Conservation (phyloP, 192 early-diverging fungal species). For the Allomyces macrogynus region DNA sequence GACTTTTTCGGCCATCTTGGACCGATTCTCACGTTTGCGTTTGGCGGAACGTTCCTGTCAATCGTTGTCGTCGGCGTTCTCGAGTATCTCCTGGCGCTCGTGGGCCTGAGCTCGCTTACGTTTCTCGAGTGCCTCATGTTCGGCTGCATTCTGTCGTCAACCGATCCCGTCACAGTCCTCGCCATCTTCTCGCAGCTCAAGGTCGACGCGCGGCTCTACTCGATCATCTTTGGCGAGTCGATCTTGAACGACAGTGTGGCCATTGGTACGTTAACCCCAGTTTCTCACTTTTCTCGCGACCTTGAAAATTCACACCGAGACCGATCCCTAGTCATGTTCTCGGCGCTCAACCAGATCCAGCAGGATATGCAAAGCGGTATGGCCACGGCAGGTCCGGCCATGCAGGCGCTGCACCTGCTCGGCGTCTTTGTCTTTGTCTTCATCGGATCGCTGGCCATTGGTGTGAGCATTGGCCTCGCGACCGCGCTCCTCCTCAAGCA, state of each 20-base stretch:
- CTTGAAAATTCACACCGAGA: background rate
- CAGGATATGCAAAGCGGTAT: too few relatives aligned
- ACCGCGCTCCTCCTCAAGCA: constrained; percentile 75
- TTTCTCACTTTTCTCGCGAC: background rate
- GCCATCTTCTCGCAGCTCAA: constrained; percentile 82
- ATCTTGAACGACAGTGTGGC: constrained; percentile 93
- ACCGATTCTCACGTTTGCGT: constrained; percentile 78
- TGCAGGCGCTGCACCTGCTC: constrained; percentile 4
- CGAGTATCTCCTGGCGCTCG: constrained; percentile 43
- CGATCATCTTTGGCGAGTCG: constrained; percentile 91
- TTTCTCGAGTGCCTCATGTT: constrained; percentile 87
- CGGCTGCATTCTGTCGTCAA: constrained; percentile 84
- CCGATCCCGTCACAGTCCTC: constrained; percentile 90
- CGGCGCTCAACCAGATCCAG: constrained; percentile 3
- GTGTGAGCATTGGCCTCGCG: constrained; percentile 50
- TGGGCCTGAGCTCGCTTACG: constrained; percentile 47
- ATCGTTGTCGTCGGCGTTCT: constrained; percentile 68
- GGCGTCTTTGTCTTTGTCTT: constrained; percentile 67
- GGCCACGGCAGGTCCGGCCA: too few relatives aligned
- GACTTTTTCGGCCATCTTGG: constrained; percentile 76
- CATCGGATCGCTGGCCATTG: constrained; percentile 59
- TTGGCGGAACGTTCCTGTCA: constrained; percentile 79
- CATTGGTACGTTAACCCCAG: constrained; percentile 26
- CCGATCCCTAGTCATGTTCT: constrained; percentile 36
- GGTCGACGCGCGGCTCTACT: constrained; percentile 86